A percentile compares a stretch with the other conserved stretches of the same genome.
These are phyloP conservation scores for Tubosaeta brunneosetosa DNA, from an alignment of 768 basidiomycete genomes.

Conservation along the genomic window DNA sequence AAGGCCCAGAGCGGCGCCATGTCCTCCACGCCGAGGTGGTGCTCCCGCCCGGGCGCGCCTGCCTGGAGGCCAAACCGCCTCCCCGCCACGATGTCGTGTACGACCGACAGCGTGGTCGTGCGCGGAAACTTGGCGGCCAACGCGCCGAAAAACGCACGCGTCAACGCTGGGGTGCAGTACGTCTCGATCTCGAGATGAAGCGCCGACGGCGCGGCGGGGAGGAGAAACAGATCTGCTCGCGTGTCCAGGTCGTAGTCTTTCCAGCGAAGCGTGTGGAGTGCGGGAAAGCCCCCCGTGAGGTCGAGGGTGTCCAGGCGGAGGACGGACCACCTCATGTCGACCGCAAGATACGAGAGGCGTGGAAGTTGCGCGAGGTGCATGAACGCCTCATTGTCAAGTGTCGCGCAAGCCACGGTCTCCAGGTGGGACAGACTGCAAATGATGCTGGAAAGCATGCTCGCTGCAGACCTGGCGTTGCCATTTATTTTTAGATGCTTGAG, in stretches of 20 bases:
- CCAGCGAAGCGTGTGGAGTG: conserved; percentile 17
- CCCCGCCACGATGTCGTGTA: conserved; percentile 16
- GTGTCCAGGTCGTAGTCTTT: conserved; percentile 17
- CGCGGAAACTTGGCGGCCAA: conserved; percentile 11
- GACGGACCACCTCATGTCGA: conserved; percentile 24
- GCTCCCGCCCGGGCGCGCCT: conserved; percentile 14
- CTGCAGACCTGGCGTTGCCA: conserved; percentile 16
- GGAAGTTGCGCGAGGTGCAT: conserved; percentile 20
- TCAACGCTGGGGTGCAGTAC: conserved; percentile 15
- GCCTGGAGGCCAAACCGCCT: conserved; percentile 19
- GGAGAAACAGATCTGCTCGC: conserved; percentile 19
- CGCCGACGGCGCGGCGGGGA: conserved; percentile 5
- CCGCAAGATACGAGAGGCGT: conserved; percentile 14
- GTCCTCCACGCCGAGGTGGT: conserved; percentile 7
- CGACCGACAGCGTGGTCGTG: conserved; percentile 17
- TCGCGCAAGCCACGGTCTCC: conserved; percentile 15
- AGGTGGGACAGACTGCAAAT: conserved; percentile 12
- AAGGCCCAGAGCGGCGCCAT: conserved; percentile 15
- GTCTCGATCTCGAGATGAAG: conserved; percentile 20
- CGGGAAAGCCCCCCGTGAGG: conserved; percentile 9
- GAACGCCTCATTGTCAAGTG: conserved; percentile 21
- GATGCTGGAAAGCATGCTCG: conserved; percentile 11
- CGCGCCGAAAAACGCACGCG: conserved; percentile 11
- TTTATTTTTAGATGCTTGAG: conserved; percentile 19
- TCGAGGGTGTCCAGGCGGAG: conserved; percentile 10